phyloP scores from a whole-genome alignment of 2,329 filamentous ascomycete species.

The Colletotrichum abscissum region DNA sequence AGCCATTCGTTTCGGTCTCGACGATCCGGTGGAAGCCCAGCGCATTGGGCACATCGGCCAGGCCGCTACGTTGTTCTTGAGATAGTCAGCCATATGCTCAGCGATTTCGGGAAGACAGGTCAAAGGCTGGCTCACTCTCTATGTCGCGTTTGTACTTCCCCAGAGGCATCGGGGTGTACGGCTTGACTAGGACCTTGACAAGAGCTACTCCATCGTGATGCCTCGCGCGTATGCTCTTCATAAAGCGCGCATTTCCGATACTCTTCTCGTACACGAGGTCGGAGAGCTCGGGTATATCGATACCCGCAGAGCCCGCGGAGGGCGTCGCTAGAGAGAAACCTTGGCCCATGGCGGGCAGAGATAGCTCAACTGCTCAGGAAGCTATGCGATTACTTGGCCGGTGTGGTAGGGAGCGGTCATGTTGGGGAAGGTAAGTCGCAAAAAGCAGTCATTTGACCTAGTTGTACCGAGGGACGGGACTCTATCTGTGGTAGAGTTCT shows the following conservation, averaged over 20 bases:
- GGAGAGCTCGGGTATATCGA: conserved; percentile 91
- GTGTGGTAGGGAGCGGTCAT: conserved; percentile 18
- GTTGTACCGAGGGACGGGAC: neutral
- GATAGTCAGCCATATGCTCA: conserved; percentile 5
- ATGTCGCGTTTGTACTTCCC: conserved; percentile 83
- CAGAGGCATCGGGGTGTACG: conserved; percentile 84
- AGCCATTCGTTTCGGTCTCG: conserved; percentile 91
- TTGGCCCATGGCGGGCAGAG: conserved; percentile 80
- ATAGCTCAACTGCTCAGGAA: conserved; percentile 13
- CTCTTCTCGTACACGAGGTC: conserved; percentile 94
- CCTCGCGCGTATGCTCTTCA: conserved; percentile 94
- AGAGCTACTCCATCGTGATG: conserved; percentile 92
- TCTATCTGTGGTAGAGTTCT: neutral
- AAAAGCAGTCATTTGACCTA: conserved; percentile 6
- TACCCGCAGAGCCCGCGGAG: conserved; percentile 90
- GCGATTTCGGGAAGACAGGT: neutral
- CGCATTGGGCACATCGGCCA: conserved; percentile 90
- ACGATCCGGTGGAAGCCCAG: conserved; percentile 90
- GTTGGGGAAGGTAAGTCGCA: conserved; percentile 2
- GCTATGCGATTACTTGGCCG: conserved; percentile 31
- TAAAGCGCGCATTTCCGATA: conserved; percentile 90
- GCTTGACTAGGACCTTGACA: conserved; percentile 95
- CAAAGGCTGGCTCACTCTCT: conserved; percentile 61
- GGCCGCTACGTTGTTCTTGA: conserved; percentile 80
- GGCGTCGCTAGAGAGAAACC: conserved; percentile 94